Percentiles rank a stretch among this genome's conserved stretches.
phyloP scores from a whole-genome alignment of 345 rosid species.

The Lepidium sativum region DNA sequence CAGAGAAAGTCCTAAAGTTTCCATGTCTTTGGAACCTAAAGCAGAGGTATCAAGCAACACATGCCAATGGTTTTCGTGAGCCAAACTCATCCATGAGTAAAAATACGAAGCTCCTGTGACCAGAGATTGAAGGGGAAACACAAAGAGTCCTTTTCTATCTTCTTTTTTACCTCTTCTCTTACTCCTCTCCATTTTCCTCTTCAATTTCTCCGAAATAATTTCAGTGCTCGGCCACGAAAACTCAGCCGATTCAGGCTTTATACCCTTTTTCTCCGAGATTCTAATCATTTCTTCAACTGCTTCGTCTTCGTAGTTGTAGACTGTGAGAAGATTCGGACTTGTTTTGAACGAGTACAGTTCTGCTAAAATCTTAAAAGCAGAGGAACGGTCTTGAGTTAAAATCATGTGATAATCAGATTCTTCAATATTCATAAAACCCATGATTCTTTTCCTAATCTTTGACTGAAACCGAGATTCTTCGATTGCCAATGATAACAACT shows the following conservation, averaged over 20 bases:
- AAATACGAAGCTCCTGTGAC: constrained; percentile 67
- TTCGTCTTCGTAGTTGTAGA: constrained; percentile 70
- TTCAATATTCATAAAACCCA: constrained; percentile 64
- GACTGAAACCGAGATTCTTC: constrained; percentile 44
- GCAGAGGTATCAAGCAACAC: constrained; percentile 76
- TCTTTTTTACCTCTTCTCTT: constrained; percentile 32
- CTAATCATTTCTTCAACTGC: constrained; percentile 48
- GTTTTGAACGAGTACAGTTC: constrained; percentile 63
- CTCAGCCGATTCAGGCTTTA: constrained; percentile 46
- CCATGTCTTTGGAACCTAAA: constrained; percentile 76
- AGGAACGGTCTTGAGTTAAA: constrained; percentile 58
- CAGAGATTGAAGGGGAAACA: constrained; percentile 74
- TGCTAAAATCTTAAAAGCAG: constrained; percentile 75
- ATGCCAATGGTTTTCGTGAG: constrained; percentile 72
- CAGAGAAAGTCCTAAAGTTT: constrained; percentile 72
- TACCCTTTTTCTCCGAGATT: constrained; percentile 55
- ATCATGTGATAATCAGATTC: constrained; percentile 62
- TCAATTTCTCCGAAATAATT: constrained; percentile 40
- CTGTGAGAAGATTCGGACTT: constrained; percentile 48
- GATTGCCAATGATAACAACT: constrained; percentile 23
- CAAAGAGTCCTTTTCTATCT: constrained; percentile 53
- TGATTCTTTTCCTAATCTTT: constrained; percentile 42
- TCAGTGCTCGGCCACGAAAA: constrained; percentile 57
- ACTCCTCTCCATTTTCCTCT: constrained; percentile 33
- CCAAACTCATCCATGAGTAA: constrained; percentile 72